These are phyloP conservation scores for Diaporthe helianthi DNA, from an alignment of 2,329 filamentous ascomycete genomes.

Conservation along the genomic window DNA sequence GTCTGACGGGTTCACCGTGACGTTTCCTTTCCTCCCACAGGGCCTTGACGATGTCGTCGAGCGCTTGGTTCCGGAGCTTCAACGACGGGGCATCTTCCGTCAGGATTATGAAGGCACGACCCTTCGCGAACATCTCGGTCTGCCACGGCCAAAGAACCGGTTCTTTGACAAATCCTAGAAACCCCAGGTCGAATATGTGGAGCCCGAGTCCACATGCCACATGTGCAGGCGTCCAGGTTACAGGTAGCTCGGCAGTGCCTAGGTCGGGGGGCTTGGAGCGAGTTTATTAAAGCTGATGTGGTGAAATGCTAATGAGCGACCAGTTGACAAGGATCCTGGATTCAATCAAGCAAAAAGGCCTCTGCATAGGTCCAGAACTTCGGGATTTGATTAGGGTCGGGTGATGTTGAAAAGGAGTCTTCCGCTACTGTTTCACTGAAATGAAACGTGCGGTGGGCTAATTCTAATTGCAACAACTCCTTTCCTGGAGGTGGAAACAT, in stretches of 20 bases:
- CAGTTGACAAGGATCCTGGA: conserved; percentile 1
- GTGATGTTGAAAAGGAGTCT: conserved; percentile 8
- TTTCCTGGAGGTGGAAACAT: conserved; percentile 19
- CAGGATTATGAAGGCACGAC: conserved; percentile 60
- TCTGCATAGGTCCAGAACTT: not conserved
- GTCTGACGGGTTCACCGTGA: conserved; percentile 59
- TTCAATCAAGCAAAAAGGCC: not conserved
- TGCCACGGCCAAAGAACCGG: conserved; percentile 52
- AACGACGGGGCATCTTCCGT: conserved; percentile 58
- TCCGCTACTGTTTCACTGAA: conserved; percentile 31
- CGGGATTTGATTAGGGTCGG: not conserved
- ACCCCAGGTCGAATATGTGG: not conserved
- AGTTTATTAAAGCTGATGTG: not conserved
- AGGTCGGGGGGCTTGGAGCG: not conserved
- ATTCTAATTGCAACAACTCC: conserved; percentile 14
- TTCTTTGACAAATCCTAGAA: conserved; percentile 42
- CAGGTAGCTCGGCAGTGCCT: not conserved
- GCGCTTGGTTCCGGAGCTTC: conserved; percentile 56
- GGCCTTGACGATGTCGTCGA: conserved; percentile 57
- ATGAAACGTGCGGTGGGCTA: conserved; percentile 26
- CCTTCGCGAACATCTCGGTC: conserved; percentile 60
- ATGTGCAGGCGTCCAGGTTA: not conserved
- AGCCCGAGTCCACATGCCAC: not conserved
- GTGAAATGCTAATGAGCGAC: not conserved
- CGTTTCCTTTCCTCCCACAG: conserved; percentile 57